Conservation (phyloP, 1,284 basidiomycete species). For the Leucocoprinus gongylophorus region DNA sequence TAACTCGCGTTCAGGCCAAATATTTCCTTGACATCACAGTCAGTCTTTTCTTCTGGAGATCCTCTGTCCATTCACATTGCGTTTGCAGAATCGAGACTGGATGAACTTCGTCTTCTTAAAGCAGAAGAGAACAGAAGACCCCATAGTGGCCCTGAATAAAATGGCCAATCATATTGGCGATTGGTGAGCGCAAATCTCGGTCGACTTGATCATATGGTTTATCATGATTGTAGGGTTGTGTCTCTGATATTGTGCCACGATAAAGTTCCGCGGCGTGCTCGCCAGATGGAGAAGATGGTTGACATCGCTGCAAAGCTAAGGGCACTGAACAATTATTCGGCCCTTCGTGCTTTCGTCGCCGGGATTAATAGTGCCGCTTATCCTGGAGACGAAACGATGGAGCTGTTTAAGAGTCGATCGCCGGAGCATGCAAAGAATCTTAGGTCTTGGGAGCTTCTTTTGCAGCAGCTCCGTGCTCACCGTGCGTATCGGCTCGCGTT, state of each 20-base stretch:
- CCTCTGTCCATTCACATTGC: background rate
- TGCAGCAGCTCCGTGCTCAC: conserved; percentile 66
- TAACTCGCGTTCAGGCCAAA: conserved; percentile 57
- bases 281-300: conserved; percentile 71
- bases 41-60: conserved; percentile 15
- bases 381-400: conserved; percentile 64
- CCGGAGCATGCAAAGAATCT: conserved; percentile 63
- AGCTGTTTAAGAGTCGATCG: conserved; percentile 53
- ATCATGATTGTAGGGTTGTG: conserved; percentile 48
- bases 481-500: conserved; percentile 74
- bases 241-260: conserved; percentile 77
- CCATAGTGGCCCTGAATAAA: conserved; percentile 61
- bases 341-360: conserved; percentile 71
- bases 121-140: conserved; percentile 60
- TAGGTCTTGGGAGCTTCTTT: conserved; percentile 69
- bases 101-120: conserved; percentile 63
- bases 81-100: conserved; percentile 68
- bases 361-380: conserved; percentile 75
- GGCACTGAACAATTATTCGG: conserved; percentile 72
- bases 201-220: conserved; percentile 5
- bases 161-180: conserved; percentile 71
- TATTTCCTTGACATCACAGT: conserved; percentile 69
- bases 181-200: conserved; percentile 43
- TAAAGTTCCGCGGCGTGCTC: conserved; percentile 53
- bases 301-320: conserved; percentile 67